phyloP scores from a whole-genome alignment of 2,329 filamentous ascomycete species.

The Akanthomyces dipterigenus region DNA sequence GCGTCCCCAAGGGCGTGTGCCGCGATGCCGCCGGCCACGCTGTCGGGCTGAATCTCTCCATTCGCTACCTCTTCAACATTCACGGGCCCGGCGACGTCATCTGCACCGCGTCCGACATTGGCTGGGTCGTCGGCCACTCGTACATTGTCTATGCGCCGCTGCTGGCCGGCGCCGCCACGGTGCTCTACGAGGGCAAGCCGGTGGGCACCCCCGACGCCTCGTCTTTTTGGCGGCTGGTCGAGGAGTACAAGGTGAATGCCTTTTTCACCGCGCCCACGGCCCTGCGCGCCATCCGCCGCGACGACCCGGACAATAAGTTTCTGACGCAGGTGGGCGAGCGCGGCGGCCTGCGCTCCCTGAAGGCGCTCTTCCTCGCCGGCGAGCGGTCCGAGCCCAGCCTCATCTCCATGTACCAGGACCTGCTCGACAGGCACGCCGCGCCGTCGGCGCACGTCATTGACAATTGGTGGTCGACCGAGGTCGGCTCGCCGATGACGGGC shows the following conservation, averaged over 20 bases:
- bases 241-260: conserved; percentile 77
- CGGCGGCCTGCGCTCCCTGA: conserved; percentile 65
- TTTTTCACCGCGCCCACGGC: conserved; percentile 86
- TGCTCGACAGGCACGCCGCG: conserved; percentile 61
- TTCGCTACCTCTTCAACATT: conserved; percentile 76
- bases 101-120: conserved; percentile 76
- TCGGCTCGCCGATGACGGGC: conserved; percentile 52
- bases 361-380: conserved; percentile 76
- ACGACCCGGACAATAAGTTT: conserved; percentile 67
- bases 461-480: conserved; percentile 57
- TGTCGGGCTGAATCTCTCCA: conserved; percentile 74
- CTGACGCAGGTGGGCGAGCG: conserved; percentile 57
- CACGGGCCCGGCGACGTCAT: conserved; percentile 73
- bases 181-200: conserved; percentile 92
- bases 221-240: conserved; percentile 80
- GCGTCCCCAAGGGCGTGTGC: conserved; percentile 74
- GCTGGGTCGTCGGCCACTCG: conserved; percentile 65
- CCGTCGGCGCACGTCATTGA: conserved; percentile 50
- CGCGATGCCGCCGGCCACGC: conserved; percentile 81
- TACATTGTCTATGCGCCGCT: conserved; percentile 89
- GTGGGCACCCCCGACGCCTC: conserved; percentile 82
- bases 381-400: conserved; percentile 86
- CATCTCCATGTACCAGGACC: conserved; percentile 69
- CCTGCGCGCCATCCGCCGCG: conserved; percentile 76
- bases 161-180: conserved; percentile 74